These are phyloP conservation scores for Tagetes patula DNA, from an alignment of 129 eudicot species.

Conservation along the genomic window DNA sequence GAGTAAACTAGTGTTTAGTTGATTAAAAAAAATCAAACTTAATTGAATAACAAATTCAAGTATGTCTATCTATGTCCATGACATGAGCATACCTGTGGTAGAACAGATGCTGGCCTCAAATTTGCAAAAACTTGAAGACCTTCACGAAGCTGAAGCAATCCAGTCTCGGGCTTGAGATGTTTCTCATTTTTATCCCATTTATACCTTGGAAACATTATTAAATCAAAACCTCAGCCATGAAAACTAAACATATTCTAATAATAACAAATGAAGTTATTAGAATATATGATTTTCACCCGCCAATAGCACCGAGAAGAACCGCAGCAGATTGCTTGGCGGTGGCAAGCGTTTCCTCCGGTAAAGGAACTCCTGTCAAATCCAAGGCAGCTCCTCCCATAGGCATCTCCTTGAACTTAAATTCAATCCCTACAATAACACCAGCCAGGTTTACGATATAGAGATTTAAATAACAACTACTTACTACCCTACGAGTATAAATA, in stretches of 20 bases:
- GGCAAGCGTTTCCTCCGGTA: constrained; percentile 89
- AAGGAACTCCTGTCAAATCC: constrained; percentile 88
- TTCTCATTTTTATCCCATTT: constrained; percentile 83
- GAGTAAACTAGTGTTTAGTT: no score
- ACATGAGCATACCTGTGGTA: constrained; percentile 60
- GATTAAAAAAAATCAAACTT: no score
- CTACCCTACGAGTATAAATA: background rate
- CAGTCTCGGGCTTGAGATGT: constrained; percentile 84
- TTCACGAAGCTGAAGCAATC: constrained; percentile 83
- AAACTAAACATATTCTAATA: no score
- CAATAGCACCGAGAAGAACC: constrained; percentile 95
- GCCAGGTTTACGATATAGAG: no score
- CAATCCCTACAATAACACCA: constrained; percentile 63
- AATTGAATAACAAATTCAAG: no score
- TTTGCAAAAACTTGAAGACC: constrained; percentile 86
- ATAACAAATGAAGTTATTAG: no score
- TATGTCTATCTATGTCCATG: no score
- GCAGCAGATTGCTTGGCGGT: constrained; percentile 85
- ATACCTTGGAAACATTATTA: constrained; percentile 53
- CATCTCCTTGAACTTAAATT: constrained; percentile 77
- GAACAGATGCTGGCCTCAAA: constrained; percentile 76
- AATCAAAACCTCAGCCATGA: constrained; percentile 13
- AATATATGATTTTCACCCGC: constrained; percentile 55
- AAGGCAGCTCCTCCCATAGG: constrained; percentile 92
- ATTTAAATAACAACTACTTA: no score